Percentiles rank a stretch among this genome's conserved stretches.
These are phyloP conservation scores for Seiridium cupressi DNA, from an alignment of 2,329 filamentous ascomycete species.

Conservation along the genomic window DNA sequence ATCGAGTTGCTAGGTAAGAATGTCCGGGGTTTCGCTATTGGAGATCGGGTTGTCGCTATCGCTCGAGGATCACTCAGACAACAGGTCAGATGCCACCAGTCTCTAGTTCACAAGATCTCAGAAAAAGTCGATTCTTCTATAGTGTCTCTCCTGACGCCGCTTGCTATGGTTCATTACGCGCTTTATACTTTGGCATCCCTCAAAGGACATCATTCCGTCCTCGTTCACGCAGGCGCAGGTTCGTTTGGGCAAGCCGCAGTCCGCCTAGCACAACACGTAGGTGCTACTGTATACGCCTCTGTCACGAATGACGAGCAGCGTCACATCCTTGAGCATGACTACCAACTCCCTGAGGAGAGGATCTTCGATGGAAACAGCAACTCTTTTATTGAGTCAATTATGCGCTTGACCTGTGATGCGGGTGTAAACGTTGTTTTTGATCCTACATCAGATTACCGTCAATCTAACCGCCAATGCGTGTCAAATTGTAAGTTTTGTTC, in stretches of 20 bases:
- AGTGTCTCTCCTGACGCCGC: slow-evolving; percentile 33
- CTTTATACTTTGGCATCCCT: slow-evolving; percentile 31
- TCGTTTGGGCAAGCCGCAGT: slow-evolving; percentile 43
- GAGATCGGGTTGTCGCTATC: slow-evolving; percentile 42
- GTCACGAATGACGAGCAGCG: slow-evolving; percentile 34
- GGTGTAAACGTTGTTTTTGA: slow-evolving; percentile 47
- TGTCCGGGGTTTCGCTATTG: slow-evolving; percentile 28
- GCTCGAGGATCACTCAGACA: slow-evolving; percentile 34
- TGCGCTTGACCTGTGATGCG: slow-evolving; percentile 25
- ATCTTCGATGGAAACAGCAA: slow-evolving; percentile 38
- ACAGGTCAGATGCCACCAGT: slow-evolving; percentile 28
- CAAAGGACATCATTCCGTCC: slow-evolving; percentile 27
- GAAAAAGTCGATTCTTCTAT: slow-evolving; percentile 12
- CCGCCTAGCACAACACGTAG: slow-evolving; percentile 33
- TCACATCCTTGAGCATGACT: slow-evolving; percentile 26
- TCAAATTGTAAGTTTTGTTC: slow-evolving; percentile 28
- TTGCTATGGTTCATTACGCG: slow-evolving; percentile 41
- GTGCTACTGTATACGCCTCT: slow-evolving; percentile 41
- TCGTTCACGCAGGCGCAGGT: slow-evolving; percentile 44
- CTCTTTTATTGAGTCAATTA: slow-evolving; percentile 30
- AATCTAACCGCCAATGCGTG: slow-evolving; percentile 32
- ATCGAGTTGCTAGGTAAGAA: slow-evolving; percentile 32
- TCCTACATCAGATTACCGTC: slow-evolving; percentile 34
- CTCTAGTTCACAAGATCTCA: slow-evolving; percentile 32
- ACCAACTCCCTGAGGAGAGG: slow-evolving; percentile 30